phyloP scores from a whole-genome alignment of 176 grass and related monocot genomes.

The Triticum turgidum region DNA sequence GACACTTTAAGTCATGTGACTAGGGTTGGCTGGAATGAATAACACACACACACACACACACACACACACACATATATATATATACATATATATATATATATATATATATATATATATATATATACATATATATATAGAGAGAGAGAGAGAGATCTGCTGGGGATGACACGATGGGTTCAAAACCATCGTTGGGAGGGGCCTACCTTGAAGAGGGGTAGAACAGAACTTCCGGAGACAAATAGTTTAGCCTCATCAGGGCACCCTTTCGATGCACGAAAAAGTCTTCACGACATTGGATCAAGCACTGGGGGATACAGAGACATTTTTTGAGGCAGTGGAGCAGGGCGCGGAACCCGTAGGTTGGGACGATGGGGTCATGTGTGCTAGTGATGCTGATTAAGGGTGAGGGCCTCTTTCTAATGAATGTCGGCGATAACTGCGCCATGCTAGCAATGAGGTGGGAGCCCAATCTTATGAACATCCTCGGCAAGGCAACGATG shows the following conservation, averaged over 20 bases:
- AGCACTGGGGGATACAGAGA: constrained; percentile 61
- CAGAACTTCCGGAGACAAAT: neutral
- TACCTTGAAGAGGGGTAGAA: neutral
- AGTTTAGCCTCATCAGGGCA: neutral
- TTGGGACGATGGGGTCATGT: constrained; percentile 80
- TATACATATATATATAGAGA: too few relatives aligned
- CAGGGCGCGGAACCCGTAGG: constrained; percentile 61
- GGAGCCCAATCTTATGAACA: constrained; percentile 57
- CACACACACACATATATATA: too few relatives aligned
- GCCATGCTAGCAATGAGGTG: constrained; percentile 61
- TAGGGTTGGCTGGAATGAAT: too few relatives aligned
- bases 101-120: too few relatives aligned
- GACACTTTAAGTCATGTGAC: too few relatives aligned
- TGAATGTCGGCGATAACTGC: constrained; percentile 91
- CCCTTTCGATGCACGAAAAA: constrained; percentile 1
- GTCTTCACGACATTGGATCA: constrained; percentile 64
- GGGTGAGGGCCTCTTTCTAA: constrained; percentile 64
- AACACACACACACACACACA: too few relatives aligned
- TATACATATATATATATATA: too few relatives aligned
- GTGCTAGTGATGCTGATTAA: constrained; percentile 91
- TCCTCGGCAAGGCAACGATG: constrained; percentile 39
- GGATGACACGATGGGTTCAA: too few relatives aligned
- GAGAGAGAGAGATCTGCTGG: too few relatives aligned
- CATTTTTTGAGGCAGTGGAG: constrained; percentile 64
- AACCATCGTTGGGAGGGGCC: too few relatives aligned